These are phyloP conservation scores for Herpetospermum pedunculosum DNA, from an alignment of 306 rosid species.

Conservation along the genomic window DNA sequence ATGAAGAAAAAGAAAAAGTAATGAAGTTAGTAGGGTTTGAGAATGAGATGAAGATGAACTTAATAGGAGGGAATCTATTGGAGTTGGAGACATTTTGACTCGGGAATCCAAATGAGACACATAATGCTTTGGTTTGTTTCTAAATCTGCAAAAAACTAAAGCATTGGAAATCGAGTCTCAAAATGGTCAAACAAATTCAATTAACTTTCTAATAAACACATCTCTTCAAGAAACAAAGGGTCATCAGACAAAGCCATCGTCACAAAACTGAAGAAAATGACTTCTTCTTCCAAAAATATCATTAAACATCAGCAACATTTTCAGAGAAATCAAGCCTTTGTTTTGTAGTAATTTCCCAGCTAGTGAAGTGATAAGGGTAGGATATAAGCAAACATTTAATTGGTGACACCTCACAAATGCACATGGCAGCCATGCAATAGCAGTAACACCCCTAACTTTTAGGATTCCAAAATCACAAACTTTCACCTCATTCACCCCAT, in stretches of 20 bases:
- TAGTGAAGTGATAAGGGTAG: not conserved
- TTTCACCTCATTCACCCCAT: not conserved
- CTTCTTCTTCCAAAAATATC: not conserved
- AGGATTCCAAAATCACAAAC: not conserved
- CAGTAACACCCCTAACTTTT: not conserved
- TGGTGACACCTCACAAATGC: not conserved
- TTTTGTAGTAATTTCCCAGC: constrained; percentile 1
- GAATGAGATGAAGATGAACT: not conserved
- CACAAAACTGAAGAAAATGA: not conserved
- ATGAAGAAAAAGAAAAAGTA: not conserved
- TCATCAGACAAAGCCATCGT: not conserved
- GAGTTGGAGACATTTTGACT: constrained; percentile 2
- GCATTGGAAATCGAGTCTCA: not conserved
- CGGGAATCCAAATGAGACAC: constrained; percentile 1
- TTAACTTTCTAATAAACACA: not conserved
- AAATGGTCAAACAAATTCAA: not conserved
- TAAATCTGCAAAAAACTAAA: not conserved
- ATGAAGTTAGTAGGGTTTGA: not conserved
- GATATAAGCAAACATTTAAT: not conserved
- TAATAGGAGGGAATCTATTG: not conserved
- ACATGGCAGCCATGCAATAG: constrained; percentile 1
- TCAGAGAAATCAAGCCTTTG: not conserved
- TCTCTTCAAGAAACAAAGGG: not conserved
- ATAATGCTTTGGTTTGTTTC: not conserved
- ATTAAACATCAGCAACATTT: not conserved